Conservation (phyloP, 2,329 filamentous ascomycete genomes). For the Colletotrichum tabaci region DNA sequence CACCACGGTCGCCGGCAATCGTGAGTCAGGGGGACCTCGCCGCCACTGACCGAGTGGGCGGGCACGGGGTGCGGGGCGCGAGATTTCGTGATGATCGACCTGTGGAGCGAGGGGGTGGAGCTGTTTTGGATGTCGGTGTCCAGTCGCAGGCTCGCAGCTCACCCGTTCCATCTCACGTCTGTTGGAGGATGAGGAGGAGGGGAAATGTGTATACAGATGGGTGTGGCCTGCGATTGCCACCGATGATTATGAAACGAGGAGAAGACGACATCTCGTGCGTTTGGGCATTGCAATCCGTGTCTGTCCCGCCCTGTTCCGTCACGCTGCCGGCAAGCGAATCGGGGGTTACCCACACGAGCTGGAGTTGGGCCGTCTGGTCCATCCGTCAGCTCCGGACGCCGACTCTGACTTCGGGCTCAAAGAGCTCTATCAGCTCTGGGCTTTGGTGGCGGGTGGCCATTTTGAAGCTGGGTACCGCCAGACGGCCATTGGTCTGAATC, state of each 20-base stretch:
- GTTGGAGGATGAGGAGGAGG: neutral
- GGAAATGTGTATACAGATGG: neutral
- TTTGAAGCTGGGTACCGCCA: too few species aligned
- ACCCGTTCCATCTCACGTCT: neutral
- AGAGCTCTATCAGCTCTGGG: neutral
- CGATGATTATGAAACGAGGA: neutral
- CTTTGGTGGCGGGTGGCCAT: neutral
- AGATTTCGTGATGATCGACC: slow-evolving; percentile 32
- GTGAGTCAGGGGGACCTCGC: slow-evolving; percentile 24
- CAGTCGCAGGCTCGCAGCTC: neutral
- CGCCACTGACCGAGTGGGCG: slow-evolving; percentile 19
- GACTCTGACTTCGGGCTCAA: neutral
- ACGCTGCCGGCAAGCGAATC: neutral
- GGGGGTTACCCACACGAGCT: slow-evolving; percentile 7
- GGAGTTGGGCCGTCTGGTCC: neutral
- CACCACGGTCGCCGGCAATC: slow-evolving; percentile 11
- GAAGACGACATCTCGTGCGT: neutral
- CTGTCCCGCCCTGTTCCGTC: neutral
- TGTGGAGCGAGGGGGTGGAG: slow-evolving; percentile 28
- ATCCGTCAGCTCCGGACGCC: neutral
- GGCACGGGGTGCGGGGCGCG: slow-evolving; percentile 5
- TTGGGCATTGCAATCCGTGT: neutral
- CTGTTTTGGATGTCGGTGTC: neutral
- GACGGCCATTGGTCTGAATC: too few species aligned
- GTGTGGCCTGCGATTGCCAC: slow-evolving; percentile 1